Base-by-base conservation (phyloP, 306 rosid species). In the Ormosia emarginata region DNA sequence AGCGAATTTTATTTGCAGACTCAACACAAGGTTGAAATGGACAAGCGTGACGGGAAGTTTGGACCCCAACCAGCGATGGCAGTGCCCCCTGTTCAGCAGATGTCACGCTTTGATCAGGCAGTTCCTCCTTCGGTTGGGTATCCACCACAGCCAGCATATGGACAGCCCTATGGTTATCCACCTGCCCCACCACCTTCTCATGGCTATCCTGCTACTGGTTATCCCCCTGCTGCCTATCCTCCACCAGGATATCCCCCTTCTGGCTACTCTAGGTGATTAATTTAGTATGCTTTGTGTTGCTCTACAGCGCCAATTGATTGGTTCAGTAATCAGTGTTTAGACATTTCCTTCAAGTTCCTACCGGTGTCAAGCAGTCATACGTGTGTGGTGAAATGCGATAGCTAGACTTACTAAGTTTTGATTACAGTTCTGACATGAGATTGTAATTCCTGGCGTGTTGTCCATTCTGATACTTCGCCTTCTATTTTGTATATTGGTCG, bases 21-120 rank as follows among this genome's bases (percentile, higher is more conserved):
- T 46, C 98, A 93, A 40, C 98, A 95, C 90, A 93, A 95, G 90
- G 13, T 95, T 9, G 97, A 93, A 88, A 91, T 95, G 98, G 98
- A 95, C 90, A 95, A 93, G 85, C 91, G 98, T 24, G 97, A 95
- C 57, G 94, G 94, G 32, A 59, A 67, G 87, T 88, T 95, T 66
- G 98, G 97, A 75, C 90, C 94, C 36, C 90, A 81, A 71, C 90
- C 91, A 29, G 84, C 33, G 34, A 91, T 91, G 98, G 81, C 89
- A 56, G 94, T 91, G 46, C 98, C 98, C n/a, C 91, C 90, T 34
- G 11, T 61, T 52, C 97, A 93, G 82, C 91, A 91, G 64, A 95
- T 95, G 97, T 93, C 98, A 29, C 95, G 98, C 81, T 71, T 95
- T 41, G 98, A 95, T 82, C 97, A 93, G 81, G 65, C 66, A 24